phyloP scores from a whole-genome alignment of 2,329 filamentous ascomycete genomes.

The Aspergillus novoparasiticus region DNA sequence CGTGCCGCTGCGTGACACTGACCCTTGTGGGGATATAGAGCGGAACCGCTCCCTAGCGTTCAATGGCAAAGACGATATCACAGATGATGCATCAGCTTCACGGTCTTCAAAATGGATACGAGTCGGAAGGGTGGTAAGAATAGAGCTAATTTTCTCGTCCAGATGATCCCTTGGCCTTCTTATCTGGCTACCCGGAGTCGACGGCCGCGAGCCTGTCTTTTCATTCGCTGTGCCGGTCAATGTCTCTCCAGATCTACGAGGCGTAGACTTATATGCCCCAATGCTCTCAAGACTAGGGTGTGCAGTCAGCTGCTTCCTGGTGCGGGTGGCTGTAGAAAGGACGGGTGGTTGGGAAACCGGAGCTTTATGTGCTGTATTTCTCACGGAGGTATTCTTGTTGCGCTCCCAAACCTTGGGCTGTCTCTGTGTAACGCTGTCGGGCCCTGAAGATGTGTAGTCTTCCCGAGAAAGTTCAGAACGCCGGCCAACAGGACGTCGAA shows the following conservation, averaged over 20 bases:
- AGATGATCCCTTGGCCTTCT: constrained; percentile 65
- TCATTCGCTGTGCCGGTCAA: constrained; percentile 10
- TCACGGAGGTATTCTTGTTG: constrained; percentile 19
- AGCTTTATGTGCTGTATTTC: constrained; percentile 20
- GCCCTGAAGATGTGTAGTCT: constrained; percentile 13
- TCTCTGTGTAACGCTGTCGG: constrained; percentile 3
- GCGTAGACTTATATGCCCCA: constrained; percentile 30
- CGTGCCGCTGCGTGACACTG: constrained; percentile 53
- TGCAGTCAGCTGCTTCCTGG: constrained; percentile 33
- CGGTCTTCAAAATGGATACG: constrained; percentile 68
- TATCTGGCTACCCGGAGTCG: constrained; percentile 45
- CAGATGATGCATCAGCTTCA: constrained; percentile 35
- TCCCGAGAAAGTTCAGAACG: constrained; percentile 18
- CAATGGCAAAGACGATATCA: constrained; percentile 36
- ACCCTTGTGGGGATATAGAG: constrained; percentile 36
- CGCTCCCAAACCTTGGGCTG: constrained; percentile 19
- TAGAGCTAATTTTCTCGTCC: constrained; percentile 77
- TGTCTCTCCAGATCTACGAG: constrained; percentile 24
- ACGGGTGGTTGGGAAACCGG: constrained; percentile 21
- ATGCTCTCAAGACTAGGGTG: constrained; percentile 38
- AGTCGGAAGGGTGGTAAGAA: constrained; percentile 75
- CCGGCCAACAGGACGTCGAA: constrained; percentile 13
- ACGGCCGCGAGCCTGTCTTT: constrained; percentile 31
- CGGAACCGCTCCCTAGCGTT: constrained; percentile 46
- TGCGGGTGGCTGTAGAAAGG: constrained; percentile 25